phyloP scores from a whole-genome alignment of 225 moss, liverwort and hornwort genomes.

The Polytrichum formosum region DNA sequence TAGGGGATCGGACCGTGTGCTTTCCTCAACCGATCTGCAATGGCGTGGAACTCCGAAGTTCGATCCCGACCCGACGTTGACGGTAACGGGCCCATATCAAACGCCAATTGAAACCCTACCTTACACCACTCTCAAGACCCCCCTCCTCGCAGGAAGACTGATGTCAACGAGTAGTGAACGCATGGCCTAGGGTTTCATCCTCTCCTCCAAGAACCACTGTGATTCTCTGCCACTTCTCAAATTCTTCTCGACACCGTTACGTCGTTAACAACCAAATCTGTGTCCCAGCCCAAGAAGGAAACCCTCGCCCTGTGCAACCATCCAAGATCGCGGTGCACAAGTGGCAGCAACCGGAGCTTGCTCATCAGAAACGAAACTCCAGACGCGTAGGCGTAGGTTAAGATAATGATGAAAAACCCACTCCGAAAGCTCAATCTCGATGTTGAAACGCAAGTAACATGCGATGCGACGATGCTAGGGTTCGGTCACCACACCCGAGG shows the following conservation, averaged over 20 bases:
- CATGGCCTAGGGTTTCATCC: constrained; percentile 2
- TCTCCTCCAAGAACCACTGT: background rate
- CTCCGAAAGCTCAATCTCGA: too few species aligned
- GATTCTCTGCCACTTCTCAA: background rate
- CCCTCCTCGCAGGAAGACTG: background rate
- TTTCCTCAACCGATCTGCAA: constrained; percentile 53
- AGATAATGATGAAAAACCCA: too few species aligned
- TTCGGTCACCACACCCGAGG: too few species aligned
- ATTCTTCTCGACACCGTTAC: background rate
- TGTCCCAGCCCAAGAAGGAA: too few species aligned
- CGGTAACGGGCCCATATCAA: constrained; percentile 48
- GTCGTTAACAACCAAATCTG: too few species aligned
- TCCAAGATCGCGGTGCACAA: too few species aligned
- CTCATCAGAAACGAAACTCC: too few species aligned
- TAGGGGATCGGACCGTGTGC: constrained; percentile 37
- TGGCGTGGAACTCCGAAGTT: constrained; percentile 57
- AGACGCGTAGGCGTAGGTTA: too few species aligned
- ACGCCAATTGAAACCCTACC: constrained; percentile 22
- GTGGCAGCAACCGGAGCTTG: too few species aligned
- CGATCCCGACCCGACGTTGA: constrained; percentile 60
- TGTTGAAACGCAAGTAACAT: too few species aligned
- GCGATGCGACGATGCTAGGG: too few species aligned
- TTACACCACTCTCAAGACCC: background rate
- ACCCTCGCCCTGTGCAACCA: too few species aligned
- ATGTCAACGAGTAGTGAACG: background rate